A percentile compares a stretch with the other conserved stretches of the same genome.
These are phyloP conservation scores for Trichoderma arundinaceum DNA, from an alignment of 2,329 filamentous ascomycete species.

Conservation along the genomic window DNA sequence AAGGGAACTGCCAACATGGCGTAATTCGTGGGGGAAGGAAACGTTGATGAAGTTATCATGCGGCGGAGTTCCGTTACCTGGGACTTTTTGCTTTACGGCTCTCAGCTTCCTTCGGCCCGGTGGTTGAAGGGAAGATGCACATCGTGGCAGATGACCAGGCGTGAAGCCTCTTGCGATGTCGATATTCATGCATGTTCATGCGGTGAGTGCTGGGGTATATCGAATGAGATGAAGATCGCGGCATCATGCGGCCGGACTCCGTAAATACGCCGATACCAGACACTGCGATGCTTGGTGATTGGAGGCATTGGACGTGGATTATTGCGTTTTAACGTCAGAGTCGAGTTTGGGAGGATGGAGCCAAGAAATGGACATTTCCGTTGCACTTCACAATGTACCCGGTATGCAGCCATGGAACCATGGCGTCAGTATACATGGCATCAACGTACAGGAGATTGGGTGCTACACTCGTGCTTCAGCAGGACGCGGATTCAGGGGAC, in stretches of 20 bases:
- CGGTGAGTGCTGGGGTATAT: background rate
- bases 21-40: background rate
- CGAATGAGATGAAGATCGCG: background rate
- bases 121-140: background rate
- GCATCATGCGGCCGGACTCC: background rate
- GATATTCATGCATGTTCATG: background rate
- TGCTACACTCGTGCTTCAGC: too few relatives aligned
- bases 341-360: background rate
- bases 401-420: background rate
- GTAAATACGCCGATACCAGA: constrained; percentile 3
- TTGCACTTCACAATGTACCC: too few relatives aligned
- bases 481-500: too few relatives aligned
- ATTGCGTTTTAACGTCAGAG: background rate
- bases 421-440: background rate
- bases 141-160: background rate
- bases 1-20: background rate
- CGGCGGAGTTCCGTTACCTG: background rate
- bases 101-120: background rate
- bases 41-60: background rate
- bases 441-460: too few relatives aligned
- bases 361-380: background rate
- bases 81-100: background rate
- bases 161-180: background rate
- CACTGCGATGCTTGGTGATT: background rate
- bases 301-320: background rate